Base-by-base conservation (phyloP, 345 rosid genomes). In the Capsella bursapastoris region DNA sequence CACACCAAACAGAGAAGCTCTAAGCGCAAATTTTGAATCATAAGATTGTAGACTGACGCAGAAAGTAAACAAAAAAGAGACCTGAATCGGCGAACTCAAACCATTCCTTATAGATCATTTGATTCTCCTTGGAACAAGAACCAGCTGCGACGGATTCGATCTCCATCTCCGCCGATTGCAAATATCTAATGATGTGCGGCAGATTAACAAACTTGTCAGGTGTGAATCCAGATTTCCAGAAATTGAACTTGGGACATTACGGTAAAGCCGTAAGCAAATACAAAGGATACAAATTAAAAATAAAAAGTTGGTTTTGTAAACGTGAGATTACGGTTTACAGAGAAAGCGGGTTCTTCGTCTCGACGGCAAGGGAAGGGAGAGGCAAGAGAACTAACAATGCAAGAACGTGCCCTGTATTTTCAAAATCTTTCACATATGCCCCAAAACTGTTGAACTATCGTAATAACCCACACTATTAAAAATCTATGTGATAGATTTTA, bases 11-110 rank as follows among this genome's bases (percentile, higher is more conserved):
- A 64, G 48, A 40, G 15, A 66, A 59, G 63, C 63, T 64, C 47
- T 77, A 38, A 50, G 28, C 25, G 32, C 27, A 37, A 10, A 41
- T 16, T 68, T 29, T 2, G 73, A 40, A 60, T 7, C 6, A n/a
- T 45, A 32, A 13, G 29, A 56, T 38, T 8, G 35, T 8, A 48
- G 14, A 57, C 16, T 63, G 44, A 45, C 43, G 59, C n/a, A n/a
- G 43, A 34, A 58, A 53, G 3, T 11, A 0, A 22, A 58, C 28
- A 48, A 68, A 6, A 11, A 55, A 10, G 67, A 51, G 13, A 93
- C 96, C 98, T 78, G 97, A 84, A 84, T 94, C 98, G 8, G 97
- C 90, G 71, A 64, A 84, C 71, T 32, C 78, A 65, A 94, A 94
- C 97, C 98, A 91, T n/a, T 88, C 90, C 71, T 85, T 91, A 77